Percentiles rank a stretch among this genome's conserved stretches.
These are phyloP conservation scores for Botrytis galanthina DNA, from an alignment of 2,329 filamentous ascomycete genomes.

Conservation along the genomic window DNA sequence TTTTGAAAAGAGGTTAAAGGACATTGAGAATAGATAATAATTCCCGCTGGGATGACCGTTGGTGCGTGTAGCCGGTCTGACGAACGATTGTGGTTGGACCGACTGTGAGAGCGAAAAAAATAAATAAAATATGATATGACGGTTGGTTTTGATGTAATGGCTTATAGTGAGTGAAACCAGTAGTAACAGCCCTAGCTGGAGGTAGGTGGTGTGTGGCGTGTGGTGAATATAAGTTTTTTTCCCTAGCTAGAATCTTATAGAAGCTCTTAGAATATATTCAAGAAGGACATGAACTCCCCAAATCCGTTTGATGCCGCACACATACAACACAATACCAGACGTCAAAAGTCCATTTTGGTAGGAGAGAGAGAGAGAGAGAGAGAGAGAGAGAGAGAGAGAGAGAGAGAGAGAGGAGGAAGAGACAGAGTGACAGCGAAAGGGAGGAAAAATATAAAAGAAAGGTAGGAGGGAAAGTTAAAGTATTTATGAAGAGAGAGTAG, in stretches of 20 bases:
- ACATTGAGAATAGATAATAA: slow-evolving; percentile 21
- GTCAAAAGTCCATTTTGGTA: neutral
- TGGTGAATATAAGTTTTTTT: slow-evolving; percentile 15
- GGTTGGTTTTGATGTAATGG: neutral
- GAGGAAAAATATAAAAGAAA: no score
- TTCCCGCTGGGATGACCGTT: slow-evolving; percentile 19
- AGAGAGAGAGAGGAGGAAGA: neutral
- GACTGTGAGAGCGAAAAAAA: neutral
- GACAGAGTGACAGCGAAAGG: neutral
- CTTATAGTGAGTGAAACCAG: neutral
- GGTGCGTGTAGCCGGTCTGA: slow-evolving; percentile 21
- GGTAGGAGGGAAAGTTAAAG: neutral
- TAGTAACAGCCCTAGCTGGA: neutral
- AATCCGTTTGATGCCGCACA: neutral
- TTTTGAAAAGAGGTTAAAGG: slow-evolving; percentile 39
- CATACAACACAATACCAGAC: neutral
- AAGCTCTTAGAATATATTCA: slow-evolving; percentile 13
- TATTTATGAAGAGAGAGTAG: neutral
- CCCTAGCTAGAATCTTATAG: slow-evolving; percentile 11
- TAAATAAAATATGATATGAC: neutral
- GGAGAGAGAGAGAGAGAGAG: neutral
- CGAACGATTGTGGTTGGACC: slow-evolving; percentile 19
- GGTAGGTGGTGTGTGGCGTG: slow-evolving; percentile 4
- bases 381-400: no score
- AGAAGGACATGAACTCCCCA: neutral